phyloP scores from a whole-genome alignment of 1,284 basidiomycete species.

The Agroathelia rolfsii region DNA sequence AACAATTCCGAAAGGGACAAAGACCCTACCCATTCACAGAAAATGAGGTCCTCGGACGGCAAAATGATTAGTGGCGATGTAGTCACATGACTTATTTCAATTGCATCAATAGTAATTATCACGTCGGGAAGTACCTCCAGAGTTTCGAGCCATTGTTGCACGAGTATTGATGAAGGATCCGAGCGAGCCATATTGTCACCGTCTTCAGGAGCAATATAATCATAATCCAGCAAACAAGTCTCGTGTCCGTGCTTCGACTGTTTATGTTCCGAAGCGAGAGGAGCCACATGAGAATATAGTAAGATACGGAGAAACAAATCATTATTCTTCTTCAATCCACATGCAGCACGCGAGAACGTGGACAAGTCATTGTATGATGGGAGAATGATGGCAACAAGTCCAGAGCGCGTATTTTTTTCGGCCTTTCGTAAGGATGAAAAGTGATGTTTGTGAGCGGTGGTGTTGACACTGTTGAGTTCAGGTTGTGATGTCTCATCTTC shows the following conservation, averaged over 20 bases:
- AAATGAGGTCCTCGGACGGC: slow-evolving; percentile 39
- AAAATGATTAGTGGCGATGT: slow-evolving; percentile 32
- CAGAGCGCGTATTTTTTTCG: slow-evolving; percentile 8
- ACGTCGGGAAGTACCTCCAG: slow-evolving; percentile 18
- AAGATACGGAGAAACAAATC: slow-evolving; percentile 25
- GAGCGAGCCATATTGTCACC: slow-evolving; percentile 8
- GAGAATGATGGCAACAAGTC: slow-evolving; percentile 26
- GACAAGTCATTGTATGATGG: slow-evolving; percentile 30
- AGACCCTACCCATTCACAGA: slow-evolving; percentile 56
- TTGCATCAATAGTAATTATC: slow-evolving; percentile 24
- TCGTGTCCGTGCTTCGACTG: slow-evolving; percentile 2
- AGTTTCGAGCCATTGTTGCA: slow-evolving; percentile 14
- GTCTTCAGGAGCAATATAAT: slow-evolving; percentile 13
- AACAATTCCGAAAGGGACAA: slow-evolving; percentile 44
- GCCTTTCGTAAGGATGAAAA: slow-evolving; percentile 2
- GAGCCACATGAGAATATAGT: slow-evolving; percentile 26
- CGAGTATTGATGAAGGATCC: slow-evolving; percentile 15
- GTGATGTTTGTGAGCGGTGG: slow-evolving; percentile 1
- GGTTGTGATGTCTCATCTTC: slow-evolving; percentile 7
- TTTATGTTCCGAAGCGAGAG: slow-evolving; percentile 4
- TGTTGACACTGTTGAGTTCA: background rate
- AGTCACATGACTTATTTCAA: slow-evolving; percentile 15
- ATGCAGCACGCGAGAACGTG: slow-evolving; percentile 32
- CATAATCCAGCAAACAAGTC: slow-evolving; percentile 12
- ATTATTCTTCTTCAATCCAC: slow-evolving; percentile 30